These are phyloP conservation scores for Euphorbia tirucalli DNA, from an alignment of 345 rosid genomes.

Conservation along the genomic window DNA sequence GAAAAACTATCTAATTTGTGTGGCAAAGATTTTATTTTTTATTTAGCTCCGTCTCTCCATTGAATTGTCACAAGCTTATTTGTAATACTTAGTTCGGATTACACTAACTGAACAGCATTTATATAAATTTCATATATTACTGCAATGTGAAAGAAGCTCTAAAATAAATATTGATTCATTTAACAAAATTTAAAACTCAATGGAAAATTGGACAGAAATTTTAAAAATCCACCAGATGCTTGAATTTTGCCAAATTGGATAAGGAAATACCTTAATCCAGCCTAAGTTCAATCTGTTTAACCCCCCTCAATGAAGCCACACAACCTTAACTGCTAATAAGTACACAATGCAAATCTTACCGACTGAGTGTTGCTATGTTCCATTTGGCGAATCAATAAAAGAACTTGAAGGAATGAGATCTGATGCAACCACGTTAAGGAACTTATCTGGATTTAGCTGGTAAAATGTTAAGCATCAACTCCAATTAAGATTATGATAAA, in stretches of 20 bases:
- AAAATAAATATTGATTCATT: background rate
- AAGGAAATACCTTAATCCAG: background rate
- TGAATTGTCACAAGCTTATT: background rate
- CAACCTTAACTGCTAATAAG: conserved; percentile 7
- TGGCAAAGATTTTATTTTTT: background rate
- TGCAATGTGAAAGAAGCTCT: background rate
- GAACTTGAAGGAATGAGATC: conserved; percentile 96
- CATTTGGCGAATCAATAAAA: conserved; percentile 91
- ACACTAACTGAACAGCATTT: background rate
- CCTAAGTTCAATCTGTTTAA: background rate
- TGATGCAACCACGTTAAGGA: conserved; percentile 59
- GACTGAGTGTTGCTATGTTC: conserved; percentile 98
- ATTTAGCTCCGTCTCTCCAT: background rate
- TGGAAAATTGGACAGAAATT: background rate
- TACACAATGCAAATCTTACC: conserved; percentile 42
- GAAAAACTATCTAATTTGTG: background rate
- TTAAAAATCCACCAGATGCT: background rate
- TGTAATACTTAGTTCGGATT: background rate
- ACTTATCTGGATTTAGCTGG: conserved; percentile 21
- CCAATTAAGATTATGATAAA: conserved; percentile 16
- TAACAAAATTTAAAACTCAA: background rate
- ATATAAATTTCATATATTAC: background rate
- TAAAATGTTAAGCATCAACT: conserved; percentile 8
- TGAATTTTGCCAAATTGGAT: background rate
- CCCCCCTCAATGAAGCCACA: background rate